Evolutionary conservation across 371 early-diverging fungal species (phyloP).

Genomic region (Mortierella sp.): DNA sequence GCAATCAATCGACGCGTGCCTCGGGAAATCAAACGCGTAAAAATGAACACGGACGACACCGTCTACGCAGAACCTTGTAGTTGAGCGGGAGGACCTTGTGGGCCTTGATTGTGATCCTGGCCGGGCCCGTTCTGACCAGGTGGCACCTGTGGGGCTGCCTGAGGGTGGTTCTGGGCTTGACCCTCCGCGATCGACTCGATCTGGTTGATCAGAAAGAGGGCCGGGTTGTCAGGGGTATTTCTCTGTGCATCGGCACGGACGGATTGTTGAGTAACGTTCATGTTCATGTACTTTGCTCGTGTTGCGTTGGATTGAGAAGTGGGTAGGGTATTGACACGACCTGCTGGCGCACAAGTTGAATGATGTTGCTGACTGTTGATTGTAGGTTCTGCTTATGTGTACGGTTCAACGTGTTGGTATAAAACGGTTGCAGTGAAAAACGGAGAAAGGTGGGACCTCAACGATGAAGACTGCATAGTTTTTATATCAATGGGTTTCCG

Average conservation of each 20-base stretch:
- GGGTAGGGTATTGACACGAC: not conserved
- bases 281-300: not conserved
- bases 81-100: not conserved
- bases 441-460: not conserved
- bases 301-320: not conserved
- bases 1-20: too few species aligned
- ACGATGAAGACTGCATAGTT: not conserved
- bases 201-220: not conserved
- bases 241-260: not conserved
- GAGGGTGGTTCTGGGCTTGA: not conserved
- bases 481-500: not conserved
- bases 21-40: not conserved
- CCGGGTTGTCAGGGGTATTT: not conserved
- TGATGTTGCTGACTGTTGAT: not conserved
- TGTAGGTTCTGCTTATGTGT: not conserved
- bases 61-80: not conserved
- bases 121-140: not conserved
- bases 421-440: too few species aligned
- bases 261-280: not conserved
- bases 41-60: too few species aligned
- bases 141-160: not conserved
- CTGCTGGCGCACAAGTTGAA: not conserved
- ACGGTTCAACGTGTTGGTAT: too few species aligned
- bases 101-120: not conserved
- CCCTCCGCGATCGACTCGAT: not conserved